phyloP scores from a whole-genome alignment of 495 filamentous ascomycete genomes.

The Penicillium ucsense region DNA sequence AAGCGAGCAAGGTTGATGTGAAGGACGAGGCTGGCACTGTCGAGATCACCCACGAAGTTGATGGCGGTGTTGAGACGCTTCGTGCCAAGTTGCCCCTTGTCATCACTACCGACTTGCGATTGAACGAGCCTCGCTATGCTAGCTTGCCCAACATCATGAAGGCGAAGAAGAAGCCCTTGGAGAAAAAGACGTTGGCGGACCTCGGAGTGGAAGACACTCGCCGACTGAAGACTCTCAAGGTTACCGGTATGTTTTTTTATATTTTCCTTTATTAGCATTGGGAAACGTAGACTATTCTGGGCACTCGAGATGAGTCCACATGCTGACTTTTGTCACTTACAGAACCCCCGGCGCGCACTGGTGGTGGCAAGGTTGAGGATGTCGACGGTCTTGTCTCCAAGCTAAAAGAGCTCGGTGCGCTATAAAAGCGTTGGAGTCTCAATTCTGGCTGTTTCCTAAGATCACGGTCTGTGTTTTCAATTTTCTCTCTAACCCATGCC shows the following conservation, averaged over 20 bases:
- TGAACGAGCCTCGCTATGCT: constrained; percentile 94
- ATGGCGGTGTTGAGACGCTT: constrained; percentile 90
- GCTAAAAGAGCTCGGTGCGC: constrained; percentile 89
- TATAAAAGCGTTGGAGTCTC: constrained; percentile 40
- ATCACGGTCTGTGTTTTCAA: too few relatives aligned
- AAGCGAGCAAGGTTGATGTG: constrained; percentile 75
- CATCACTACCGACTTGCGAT: constrained; percentile 85
- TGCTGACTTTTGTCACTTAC: constrained; percentile 15
- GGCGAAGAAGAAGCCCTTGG: constrained; percentile 98
- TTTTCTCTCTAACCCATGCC: constrained; percentile 8
- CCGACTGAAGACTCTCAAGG: constrained; percentile 79
- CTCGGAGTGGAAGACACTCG: constrained; percentile 63
- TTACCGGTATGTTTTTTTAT: constrained; percentile 61
- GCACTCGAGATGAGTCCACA: constrained; percentile 6
- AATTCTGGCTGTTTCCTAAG: background rate
- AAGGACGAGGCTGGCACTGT: constrained; percentile 45
- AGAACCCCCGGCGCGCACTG: constrained; percentile 84
- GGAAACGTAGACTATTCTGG: too few relatives aligned
- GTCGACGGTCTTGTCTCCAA: constrained; percentile 86
- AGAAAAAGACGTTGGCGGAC: constrained; percentile 79
- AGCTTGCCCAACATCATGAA: constrained; percentile 99
- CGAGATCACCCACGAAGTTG: constrained; percentile 80
- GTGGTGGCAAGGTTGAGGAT: constrained; percentile 93
- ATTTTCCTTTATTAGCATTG: too few relatives aligned
- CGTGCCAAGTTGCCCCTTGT: constrained; percentile 76